phyloP scores from a whole-genome alignment of 805 yeast species.

The Ogataea methanolica region DNA sequence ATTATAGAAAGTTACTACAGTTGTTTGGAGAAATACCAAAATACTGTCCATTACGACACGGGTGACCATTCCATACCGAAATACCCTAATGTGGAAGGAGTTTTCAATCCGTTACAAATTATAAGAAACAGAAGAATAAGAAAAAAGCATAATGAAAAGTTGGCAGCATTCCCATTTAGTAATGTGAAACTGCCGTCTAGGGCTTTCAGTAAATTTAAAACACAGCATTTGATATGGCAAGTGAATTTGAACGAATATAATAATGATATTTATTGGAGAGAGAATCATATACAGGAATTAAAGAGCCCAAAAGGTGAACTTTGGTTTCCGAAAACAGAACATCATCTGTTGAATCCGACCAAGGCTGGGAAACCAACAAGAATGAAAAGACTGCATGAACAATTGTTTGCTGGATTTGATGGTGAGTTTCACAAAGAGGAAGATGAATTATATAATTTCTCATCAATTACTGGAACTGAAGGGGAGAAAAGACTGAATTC shows the following conservation, averaged over 20 bases:
- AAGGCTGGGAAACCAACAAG: constrained; percentile 5
- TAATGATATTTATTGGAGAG: constrained; percentile 56
- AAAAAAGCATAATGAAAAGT: constrained; percentile 44
- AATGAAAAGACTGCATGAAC: constrained; percentile 21
- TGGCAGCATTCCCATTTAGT: constrained; percentile 39
- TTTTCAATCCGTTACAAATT: constrained; percentile 80
- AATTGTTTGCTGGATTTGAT: constrained; percentile 24
- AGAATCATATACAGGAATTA: constrained; percentile 50
- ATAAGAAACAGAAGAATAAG: constrained; percentile 65
- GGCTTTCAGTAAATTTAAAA: constrained; percentile 47
- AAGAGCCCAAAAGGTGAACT: constrained; percentile 38
- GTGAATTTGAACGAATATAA: constrained; percentile 55
- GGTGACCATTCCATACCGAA: constrained; percentile 7
- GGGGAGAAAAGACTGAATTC: constrained; percentile 16
- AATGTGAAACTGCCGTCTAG: constrained; percentile 61
- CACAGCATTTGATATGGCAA: constrained; percentile 55
- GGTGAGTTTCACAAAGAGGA: constrained; percentile 21
- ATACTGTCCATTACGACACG: constrained; percentile 22
- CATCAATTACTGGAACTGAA: not conserved
- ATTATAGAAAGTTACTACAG: constrained; percentile 47
- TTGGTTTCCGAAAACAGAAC: constrained; percentile 43
- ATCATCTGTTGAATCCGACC: not conserved
- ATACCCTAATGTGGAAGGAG: constrained; percentile 56
- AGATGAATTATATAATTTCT: constrained; percentile 7
- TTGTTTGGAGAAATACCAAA: constrained; percentile 39